These are phyloP conservation scores for Colletotrichum sp. DNA, from an alignment of 2,329 filamentous ascomycete species.

Conservation along the genomic window DNA sequence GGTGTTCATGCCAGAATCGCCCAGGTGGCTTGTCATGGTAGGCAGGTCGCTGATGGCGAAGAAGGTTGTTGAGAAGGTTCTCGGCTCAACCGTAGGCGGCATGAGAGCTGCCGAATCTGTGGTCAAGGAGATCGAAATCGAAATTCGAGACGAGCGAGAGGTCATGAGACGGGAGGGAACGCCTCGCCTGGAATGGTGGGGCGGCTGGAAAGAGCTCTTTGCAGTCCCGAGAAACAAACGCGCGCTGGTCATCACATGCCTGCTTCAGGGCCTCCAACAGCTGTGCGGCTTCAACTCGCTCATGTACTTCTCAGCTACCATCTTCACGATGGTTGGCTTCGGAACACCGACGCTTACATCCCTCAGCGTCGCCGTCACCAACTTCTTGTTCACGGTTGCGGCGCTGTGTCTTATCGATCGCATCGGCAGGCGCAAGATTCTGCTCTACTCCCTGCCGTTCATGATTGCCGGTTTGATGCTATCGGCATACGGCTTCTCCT, in stretches of 20 bases:
- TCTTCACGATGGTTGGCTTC: slow-evolving; percentile 81
- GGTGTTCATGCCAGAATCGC: slow-evolving; percentile 82
- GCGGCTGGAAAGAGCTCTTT: slow-evolving; percentile 59
- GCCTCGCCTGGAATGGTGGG: slow-evolving; percentile 41
- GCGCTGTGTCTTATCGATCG: slow-evolving; percentile 80
- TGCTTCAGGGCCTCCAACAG: slow-evolving; percentile 87
- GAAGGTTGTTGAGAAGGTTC: slow-evolving; percentile 68
- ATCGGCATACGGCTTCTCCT: slow-evolving; percentile 75
- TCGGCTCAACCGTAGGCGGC: slow-evolving; percentile 54
- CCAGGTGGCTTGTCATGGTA: slow-evolving; percentile 81
- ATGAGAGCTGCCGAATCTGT: slow-evolving; percentile 60
- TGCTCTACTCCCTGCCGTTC: slow-evolving; percentile 83
- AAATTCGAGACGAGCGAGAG: slow-evolving; percentile 72
- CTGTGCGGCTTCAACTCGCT: slow-evolving; percentile 89
- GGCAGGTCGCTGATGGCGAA: slow-evolving; percentile 67
- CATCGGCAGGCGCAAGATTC: slow-evolving; percentile 78
- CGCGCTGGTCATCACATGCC: slow-evolving; percentile 83
- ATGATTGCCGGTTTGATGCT: slow-evolving; percentile 78
- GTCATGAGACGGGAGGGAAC: slow-evolving; percentile 52
- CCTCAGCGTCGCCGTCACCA: slow-evolving; percentile 81
- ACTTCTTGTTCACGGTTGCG: slow-evolving; percentile 79
- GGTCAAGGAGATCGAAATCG: slow-evolving; percentile 72
- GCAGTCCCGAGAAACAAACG: slow-evolving; percentile 69
- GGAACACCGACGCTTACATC: slow-evolving; percentile 80
- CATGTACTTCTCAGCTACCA: slow-evolving; percentile 90